Conservation (phyloP, 1,284 basidiomycete species). For the Rhodotorula glutinis region DNA sequence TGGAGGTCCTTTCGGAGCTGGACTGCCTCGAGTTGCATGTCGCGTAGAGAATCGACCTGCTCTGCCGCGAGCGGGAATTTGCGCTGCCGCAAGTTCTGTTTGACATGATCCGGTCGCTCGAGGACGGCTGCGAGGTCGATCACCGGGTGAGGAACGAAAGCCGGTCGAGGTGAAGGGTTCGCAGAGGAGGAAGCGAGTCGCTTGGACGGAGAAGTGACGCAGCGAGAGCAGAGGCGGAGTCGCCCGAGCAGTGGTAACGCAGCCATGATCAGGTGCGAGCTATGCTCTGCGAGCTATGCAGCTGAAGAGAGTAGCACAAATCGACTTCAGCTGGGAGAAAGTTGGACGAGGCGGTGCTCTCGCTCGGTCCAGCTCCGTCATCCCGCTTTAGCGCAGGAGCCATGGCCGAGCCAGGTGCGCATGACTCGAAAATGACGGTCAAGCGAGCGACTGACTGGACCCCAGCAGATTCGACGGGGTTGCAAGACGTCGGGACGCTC, state of each 20-base stretch:
- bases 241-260: not conserved
- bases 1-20: slow-evolving; percentile 60
- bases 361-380: not conserved
- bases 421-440: fast-evolving
- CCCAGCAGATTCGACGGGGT: slow-evolving; percentile 17
- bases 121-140: slow-evolving; percentile 36
- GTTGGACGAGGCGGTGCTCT: not conserved
- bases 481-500: slow-evolving; percentile 72
- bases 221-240: not conserved
- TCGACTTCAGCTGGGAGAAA: too few species aligned
- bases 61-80: slow-evolving; percentile 31
- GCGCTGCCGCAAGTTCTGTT: slow-evolving; percentile 36
- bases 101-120: slow-evolving; percentile 11
- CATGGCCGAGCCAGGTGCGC: slow-evolving; percentile 24
- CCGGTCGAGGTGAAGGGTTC: slow-evolving; percentile 20
- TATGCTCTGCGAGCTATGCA: too few species aligned
- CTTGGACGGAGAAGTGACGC: not conserved
- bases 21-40: slow-evolving; percentile 39
- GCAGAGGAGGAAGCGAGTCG: slow-evolving; percentile 13
- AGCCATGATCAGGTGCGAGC: too few species aligned
- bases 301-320: too few species aligned
- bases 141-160: slow-evolving; percentile 26
- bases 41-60: slow-evolving; percentile 29
- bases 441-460: too few species aligned
- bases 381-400: not conserved